A percentile compares a stretch with the other conserved stretches of the same genome.
Conservation (phyloP, 192 early-diverging fungal species). For the Kappamyces sp. region DNA sequence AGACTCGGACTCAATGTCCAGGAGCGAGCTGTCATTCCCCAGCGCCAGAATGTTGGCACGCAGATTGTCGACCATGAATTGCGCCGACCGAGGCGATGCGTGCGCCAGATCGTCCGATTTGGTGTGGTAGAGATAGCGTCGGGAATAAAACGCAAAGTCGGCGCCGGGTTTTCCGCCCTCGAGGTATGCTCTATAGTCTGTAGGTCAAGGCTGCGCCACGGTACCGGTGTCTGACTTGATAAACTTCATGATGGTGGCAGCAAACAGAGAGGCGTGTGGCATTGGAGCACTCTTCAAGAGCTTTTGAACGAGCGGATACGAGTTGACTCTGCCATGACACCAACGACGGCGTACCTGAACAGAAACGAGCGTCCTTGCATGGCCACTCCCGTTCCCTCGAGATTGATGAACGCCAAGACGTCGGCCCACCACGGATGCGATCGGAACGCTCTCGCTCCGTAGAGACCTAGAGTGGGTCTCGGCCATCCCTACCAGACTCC, state of each 20-base stretch:
- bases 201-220: too few species aligned
- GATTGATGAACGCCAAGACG: not conserved
- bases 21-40: too few species aligned
- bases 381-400: not conserved
- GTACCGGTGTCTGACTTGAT: not conserved
- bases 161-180: not conserved
- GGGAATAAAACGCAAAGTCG: not conserved
- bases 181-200: not conserved
- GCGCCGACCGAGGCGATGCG: not conserved
- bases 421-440: not conserved
- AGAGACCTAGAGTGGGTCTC: too few species aligned
- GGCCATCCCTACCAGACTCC: too few species aligned
- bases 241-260: not conserved
- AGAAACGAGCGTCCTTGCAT: not conserved
- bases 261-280: not conserved
- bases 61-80: not conserved
- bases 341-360: too few species aligned
- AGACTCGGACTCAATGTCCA: too few species aligned
- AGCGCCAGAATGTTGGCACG: too few species aligned
- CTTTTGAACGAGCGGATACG: not conserved
- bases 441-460: not conserved
- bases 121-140: conserved; percentile 2
- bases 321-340: not conserved
- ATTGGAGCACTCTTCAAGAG: not conserved
- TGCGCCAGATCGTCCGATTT: conserved; percentile 1